A percentile compares a stretch with the other conserved stretches of the same genome.
These are phyloP conservation scores for Coemansia umbellata DNA, from an alignment of 192 early-diverging fungal species.

Conservation along the genomic window DNA sequence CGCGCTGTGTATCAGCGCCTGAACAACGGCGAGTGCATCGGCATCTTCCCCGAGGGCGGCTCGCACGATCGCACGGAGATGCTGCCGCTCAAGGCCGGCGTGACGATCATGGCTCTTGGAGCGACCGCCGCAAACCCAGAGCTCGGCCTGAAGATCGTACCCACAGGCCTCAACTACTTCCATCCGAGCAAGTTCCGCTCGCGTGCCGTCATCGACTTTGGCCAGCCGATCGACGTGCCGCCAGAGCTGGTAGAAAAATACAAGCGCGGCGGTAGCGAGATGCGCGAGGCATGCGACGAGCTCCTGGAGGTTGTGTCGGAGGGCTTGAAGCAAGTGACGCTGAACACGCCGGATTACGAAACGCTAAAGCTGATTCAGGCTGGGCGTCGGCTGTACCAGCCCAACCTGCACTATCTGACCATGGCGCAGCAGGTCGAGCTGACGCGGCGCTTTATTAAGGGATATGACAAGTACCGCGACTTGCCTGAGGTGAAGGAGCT, in stretches of 20 bases:
- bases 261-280: conserved; percentile 74
- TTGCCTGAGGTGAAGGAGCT: conserved; percentile 79
- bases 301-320: conserved; percentile 79
- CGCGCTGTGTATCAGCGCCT: conserved; percentile 76
- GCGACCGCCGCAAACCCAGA: conserved; percentile 82
- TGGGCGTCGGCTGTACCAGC: conserved; percentile 86
- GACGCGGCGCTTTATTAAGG: conserved; percentile 82
- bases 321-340: conserved; percentile 80
- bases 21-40: conserved; percentile 70
- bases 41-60: conserved; percentile 98
- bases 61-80: conserved; percentile 96
- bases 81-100: conserved; percentile 91
- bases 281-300: conserved; percentile 74
- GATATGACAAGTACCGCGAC: conserved; percentile 78
- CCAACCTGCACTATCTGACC: conserved; percentile 76
- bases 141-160: conserved; percentile 90
- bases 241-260: conserved; percentile 79
- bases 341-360: conserved; percentile 91
- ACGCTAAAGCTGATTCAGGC: conserved; percentile 87
- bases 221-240: conserved; percentile 79
- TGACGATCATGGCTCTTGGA: conserved; percentile 81
- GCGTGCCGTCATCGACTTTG: conserved; percentile 97
- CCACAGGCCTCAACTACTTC: conserved; percentile 92
- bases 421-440: conserved; percentile 85
- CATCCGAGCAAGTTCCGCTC: conserved; percentile 93